A percentile compares a stretch with the other conserved stretches of the same genome.
Conservation (phyloP, 768 basidiomycete species). For the Hemileccinum rubropunctum region DNA sequence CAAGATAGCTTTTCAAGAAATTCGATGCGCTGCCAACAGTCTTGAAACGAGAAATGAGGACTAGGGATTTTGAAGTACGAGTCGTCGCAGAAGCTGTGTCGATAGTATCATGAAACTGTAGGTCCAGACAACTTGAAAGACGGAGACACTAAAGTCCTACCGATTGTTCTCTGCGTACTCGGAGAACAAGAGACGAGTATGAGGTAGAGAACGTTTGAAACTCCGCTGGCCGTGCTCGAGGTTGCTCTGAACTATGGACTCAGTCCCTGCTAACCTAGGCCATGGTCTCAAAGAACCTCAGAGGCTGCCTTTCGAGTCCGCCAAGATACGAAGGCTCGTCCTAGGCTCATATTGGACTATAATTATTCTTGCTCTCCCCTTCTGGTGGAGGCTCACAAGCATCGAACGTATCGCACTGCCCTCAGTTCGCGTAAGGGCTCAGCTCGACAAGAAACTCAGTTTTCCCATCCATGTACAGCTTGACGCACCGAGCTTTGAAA, state of each 20-base stretch:
- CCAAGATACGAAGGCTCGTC: slow-evolving; percentile 52
- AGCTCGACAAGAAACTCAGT: slow-evolving; percentile 42
- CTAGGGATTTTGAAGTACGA: slow-evolving; percentile 3
- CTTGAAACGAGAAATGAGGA: slow-evolving; percentile 3
- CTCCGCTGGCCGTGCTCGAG: slow-evolving; percentile 26
- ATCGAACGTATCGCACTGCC: slow-evolving; percentile 83
- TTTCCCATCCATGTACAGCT: slow-evolving; percentile 46
- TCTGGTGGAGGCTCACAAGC: slow-evolving; percentile 94
- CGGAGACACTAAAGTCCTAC: slow-evolving; percentile 4
- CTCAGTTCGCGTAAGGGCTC: slow-evolving; percentile 50
- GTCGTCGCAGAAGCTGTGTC: slow-evolving; percentile 1
- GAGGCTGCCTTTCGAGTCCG: slow-evolving; percentile 50
- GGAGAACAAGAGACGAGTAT: slow-evolving; percentile 16
- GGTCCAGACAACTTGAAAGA: slow-evolving; percentile 2
- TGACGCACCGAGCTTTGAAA: slow-evolving; percentile 25
- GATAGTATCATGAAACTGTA: slow-evolving; percentile 4
- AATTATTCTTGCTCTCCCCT: slow-evolving; percentile 74
- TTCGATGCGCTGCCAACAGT: slow-evolving; percentile 6
- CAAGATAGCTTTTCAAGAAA: slow-evolving; percentile 2
- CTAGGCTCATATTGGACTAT: slow-evolving; percentile 76
- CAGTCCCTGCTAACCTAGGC: slow-evolving; percentile 8
- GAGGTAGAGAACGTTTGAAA: slow-evolving; percentile 31
- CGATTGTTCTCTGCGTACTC: slow-evolving; percentile 9
- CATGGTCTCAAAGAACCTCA: slow-evolving; percentile 43
- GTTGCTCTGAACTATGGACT: slow-evolving; percentile 21